A percentile compares a stretch with the other conserved stretches of the same genome.
These are phyloP conservation scores for Syzygium aromaticum DNA, from an alignment of 345 rosid species.

Conservation along the genomic window DNA sequence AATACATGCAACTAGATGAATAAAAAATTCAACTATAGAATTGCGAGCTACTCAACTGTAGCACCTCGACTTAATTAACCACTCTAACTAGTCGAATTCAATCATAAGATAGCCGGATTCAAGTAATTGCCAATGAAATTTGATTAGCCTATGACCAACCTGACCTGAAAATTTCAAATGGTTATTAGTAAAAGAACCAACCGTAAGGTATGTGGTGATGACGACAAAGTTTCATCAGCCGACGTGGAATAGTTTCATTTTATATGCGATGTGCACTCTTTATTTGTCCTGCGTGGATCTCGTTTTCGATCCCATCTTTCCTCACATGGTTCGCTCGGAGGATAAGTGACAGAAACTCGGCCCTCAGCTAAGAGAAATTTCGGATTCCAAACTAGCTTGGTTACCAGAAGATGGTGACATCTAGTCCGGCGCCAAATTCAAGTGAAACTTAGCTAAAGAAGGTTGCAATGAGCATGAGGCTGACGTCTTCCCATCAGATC, in stretches of 20 bases:
- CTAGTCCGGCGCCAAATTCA: too few species aligned
- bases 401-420: too few species aligned
- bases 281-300: not conserved
- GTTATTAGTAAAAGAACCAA: not conserved
- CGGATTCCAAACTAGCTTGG: not conserved
- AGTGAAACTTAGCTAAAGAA: too few species aligned
- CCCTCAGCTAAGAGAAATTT: not conserved
- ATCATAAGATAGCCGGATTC: not conserved
- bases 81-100: not conserved
- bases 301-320: not conserved
- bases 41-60: not conserved
- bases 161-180: not conserved
- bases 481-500: not conserved
- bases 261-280: not conserved
- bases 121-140: not conserved
- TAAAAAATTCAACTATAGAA: not conserved
- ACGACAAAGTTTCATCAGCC: not conserved
- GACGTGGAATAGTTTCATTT: not conserved
- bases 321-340: not conserved
- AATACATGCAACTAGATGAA: not conserved
- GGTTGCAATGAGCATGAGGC: not conserved
- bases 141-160: not conserved
- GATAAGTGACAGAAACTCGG: not conserved
- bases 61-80: not conserved
- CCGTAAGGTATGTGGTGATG: not conserved